These are phyloP conservation scores for Penicillium maclennaniae DNA, from an alignment of 495 filamentous ascomycete genomes.

Conservation along the genomic window DNA sequence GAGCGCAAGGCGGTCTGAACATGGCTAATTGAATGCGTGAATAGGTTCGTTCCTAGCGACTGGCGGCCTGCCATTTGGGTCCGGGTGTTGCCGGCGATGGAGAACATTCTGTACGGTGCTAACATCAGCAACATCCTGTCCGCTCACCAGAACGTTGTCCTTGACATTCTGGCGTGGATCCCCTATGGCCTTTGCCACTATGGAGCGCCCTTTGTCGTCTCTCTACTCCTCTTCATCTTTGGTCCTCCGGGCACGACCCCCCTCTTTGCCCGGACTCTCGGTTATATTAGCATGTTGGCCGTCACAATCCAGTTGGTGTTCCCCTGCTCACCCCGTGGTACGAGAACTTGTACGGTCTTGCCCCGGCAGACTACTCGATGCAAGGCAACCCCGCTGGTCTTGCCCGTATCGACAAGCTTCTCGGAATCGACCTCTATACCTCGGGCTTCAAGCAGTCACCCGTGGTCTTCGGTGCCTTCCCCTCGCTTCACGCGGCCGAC, in stretches of 20 bases:
- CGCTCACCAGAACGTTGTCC: constrained; percentile 71
- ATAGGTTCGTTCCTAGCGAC: constrained; percentile 77
- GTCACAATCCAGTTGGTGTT: constrained; percentile 83
- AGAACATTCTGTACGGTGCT: constrained; percentile 94
- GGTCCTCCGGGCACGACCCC: constrained; percentile 80
- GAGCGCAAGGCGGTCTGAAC: constrained; percentile 7
- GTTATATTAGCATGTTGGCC: constrained; percentile 84
- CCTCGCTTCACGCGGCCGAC: constrained; percentile 80
- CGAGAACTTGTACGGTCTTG: constrained; percentile 82
- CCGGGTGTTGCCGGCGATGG: constrained; percentile 86
- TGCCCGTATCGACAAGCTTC: constrained; percentile 79
- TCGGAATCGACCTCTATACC: constrained; percentile 89
- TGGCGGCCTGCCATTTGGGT: constrained; percentile 92
- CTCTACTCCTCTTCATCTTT: constrained; percentile 76
- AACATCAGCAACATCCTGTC: constrained; percentile 95
- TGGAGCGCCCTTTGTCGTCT: constrained; percentile 72
- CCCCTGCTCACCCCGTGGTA: constrained; percentile 97
- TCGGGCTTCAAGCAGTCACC: constrained; percentile 84
- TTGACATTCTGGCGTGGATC: constrained; percentile 88
- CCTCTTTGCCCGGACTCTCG: constrained; percentile 80
- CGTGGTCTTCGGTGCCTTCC: constrained; percentile 91
- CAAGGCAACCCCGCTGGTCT: constrained; percentile 81
- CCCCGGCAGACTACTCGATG: constrained; percentile 89
- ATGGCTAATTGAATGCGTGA: background rate
- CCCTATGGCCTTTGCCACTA: constrained; percentile 91